Evolutionary conservation across 257 asterid genomes (phyloP).

Genomic region (Echites panduratus): DNA sequence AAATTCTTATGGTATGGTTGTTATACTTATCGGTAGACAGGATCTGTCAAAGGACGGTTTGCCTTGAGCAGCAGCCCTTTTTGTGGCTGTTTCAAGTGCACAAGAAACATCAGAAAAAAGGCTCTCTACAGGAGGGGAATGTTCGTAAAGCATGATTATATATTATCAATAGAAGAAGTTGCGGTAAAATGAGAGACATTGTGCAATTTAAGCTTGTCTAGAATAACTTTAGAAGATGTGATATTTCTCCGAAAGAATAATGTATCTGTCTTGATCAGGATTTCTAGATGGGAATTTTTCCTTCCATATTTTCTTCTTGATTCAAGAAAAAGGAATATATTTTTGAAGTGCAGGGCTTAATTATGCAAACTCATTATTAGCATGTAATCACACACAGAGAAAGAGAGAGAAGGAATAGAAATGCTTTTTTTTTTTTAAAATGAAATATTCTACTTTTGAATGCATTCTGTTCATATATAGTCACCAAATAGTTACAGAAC

Average conservation of each 20-base stretch:
- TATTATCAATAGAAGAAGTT: neutral
- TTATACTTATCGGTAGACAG: conserved; percentile 38
- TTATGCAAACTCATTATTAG: neutral
- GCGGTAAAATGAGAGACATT: neutral
- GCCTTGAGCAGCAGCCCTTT: conserved; percentile 9
- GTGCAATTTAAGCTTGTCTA: conserved; percentile 19
- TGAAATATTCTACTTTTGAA: neutral
- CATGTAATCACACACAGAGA: neutral
- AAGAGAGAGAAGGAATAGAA: neutral
- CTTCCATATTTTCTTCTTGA: neutral
- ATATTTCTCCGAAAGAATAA: conserved; percentile 14
- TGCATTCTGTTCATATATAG: neutral
- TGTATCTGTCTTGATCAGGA: conserved; percentile 1
- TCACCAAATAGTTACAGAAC: too few relatives aligned
- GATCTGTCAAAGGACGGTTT: conserved; percentile 38
- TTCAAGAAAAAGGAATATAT: neutral
- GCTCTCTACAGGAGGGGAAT: neutral
- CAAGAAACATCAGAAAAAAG: conserved; percentile 22
- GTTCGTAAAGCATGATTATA: conserved; percentile 8
- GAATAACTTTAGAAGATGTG: conserved; percentile 20
- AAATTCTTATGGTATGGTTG: conserved; percentile 38
- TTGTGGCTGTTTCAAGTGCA: conserved; percentile 28
- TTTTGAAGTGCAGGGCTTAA: neutral
- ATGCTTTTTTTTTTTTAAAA: too few relatives aligned
- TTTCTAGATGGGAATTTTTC: neutral